Base-by-base conservation (phyloP, 2,329 filamentous ascomycete species). In the Cladosporium halotolerans region DNA sequence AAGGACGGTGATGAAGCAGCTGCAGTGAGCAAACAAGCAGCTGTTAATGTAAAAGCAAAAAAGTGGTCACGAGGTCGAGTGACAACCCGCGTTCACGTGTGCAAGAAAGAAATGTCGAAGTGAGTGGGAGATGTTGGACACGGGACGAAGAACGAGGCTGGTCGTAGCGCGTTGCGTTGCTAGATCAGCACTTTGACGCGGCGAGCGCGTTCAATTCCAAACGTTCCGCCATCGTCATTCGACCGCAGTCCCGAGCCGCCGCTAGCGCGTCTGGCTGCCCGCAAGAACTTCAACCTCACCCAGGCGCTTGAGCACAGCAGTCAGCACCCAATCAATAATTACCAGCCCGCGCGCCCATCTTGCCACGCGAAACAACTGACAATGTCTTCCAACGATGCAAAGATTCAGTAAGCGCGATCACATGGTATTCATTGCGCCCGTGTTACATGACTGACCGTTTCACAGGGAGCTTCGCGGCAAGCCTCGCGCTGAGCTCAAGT, bases 401-500 rank as follows among this genome's bases (percentile, higher is more conserved):
- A 75, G 65, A 68, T 75, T 39, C 70, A 73, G 72, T 74, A 63
- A 54, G 71, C 31, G 34, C 7, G 6, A 42, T 44, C 32, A 38
- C 41, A 6, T 39, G 40, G 1, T 16, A 5, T 3, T 3, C 1
- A 11, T 14, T 18, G 60, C 31, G 45, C 42, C 4, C 4, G 6
- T 36, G 2, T n/a, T 33, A 49, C 39, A 68, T 70, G 60, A 69
- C 60, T 57, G 36, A 23, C 41, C 19, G n/a, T 42, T 56, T 36
- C 39, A 28, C 70, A 95, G 89, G 74, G 90, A 96, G 73, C 83
- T 96, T 66, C 83, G 95, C 61, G 85, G 82, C 71, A 96, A 96
- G 80, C 85, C 89, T 61, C 88, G 89, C 73, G 83, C 80, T 67
- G 91, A 96, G 70, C 86, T 96, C 74, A 96, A 90, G 89, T 95